These are phyloP conservation scores for Erigeron canadensis DNA, from an alignment of 129 eudicot genomes.

Conservation along the genomic window DNA sequence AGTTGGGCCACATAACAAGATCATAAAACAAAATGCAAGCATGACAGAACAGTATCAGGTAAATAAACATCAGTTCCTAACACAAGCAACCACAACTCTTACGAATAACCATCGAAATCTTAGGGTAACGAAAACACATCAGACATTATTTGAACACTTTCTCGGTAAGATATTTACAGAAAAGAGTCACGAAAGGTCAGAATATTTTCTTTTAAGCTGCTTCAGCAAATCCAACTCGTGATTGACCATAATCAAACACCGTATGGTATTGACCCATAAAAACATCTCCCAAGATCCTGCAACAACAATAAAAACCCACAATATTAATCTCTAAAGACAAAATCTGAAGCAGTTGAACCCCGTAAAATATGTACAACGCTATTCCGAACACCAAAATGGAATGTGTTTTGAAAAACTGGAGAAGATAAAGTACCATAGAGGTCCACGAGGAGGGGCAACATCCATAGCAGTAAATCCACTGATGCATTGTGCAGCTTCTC, in stretches of 20 bases:
- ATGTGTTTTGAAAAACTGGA: neutral
- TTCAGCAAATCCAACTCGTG: slow-evolving; percentile 88
- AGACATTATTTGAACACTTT: slow-evolving; percentile 15
- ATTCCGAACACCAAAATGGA: neutral
- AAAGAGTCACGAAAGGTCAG: neutral
- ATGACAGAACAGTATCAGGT: neutral
- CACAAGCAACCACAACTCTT: slow-evolving; percentile 21
- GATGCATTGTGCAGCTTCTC: slow-evolving; percentile 77
- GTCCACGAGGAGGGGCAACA: slow-evolving; percentile 97
- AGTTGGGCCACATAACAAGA: neutral
- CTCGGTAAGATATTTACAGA: slow-evolving; percentile 28
- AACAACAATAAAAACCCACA: neutral
- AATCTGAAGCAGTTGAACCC: neutral
- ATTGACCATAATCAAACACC: slow-evolving; percentile 73
- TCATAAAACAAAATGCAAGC: neutral
- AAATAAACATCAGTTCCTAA: slow-evolving; percentile 18
- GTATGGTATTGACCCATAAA: slow-evolving; percentile 94
- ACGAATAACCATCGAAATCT: slow-evolving; percentile 15
- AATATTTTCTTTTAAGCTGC: slow-evolving; percentile 61
- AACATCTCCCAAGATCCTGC: slow-evolving; percentile 96
- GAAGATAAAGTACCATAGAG: slow-evolving; percentile 63
- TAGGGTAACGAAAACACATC: neutral
- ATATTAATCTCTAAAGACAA: neutral
- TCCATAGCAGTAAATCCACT: slow-evolving; percentile 92
- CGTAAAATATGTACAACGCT: neutral